A percentile compares a stretch with the other conserved stretches of the same genome.
These are phyloP conservation scores for Apiotrichum gamsii DNA, from an alignment of 1,284 basidiomycete genomes.

Conservation along the genomic window DNA sequence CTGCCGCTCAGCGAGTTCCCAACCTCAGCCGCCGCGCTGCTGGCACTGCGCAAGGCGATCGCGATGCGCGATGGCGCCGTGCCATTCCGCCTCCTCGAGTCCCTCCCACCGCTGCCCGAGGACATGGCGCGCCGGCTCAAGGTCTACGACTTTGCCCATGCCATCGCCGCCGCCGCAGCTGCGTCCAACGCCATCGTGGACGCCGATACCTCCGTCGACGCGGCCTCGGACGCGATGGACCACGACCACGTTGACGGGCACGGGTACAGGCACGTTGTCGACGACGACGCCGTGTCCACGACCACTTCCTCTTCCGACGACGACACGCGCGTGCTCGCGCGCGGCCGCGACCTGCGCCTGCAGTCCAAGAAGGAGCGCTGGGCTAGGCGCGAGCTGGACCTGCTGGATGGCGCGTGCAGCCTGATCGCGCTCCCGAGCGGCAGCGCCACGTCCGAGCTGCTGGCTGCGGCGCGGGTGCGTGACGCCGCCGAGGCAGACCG, in stretches of 20 bases:
- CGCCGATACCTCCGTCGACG: background rate
- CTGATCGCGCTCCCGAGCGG: constrained; percentile 3
- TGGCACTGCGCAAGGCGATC: background rate
- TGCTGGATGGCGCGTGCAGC: constrained; percentile 4
- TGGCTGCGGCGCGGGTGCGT: background rate
- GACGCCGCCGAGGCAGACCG: constrained; percentile 5
- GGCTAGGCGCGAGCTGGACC: background rate
- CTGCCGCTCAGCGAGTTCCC: background rate
- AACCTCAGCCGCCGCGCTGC: background rate
- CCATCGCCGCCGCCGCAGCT: background rate
- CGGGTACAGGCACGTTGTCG: background rate
- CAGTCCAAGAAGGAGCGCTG: constrained; percentile 3
- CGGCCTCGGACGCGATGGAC: background rate
- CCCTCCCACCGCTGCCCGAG: background rate
- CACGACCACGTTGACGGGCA: background rate
- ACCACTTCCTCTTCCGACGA: background rate
- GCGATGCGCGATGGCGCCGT: background rate
- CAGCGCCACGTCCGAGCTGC: background rate
- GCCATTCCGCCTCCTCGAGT: background rate
- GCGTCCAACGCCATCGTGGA: background rate
- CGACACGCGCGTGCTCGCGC: background rate
- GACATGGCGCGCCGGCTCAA: background rate
- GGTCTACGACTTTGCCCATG: constrained; percentile 5
- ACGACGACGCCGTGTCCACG: background rate
- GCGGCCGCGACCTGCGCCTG: constrained; percentile 3